A percentile compares a stretch with the other conserved stretches of the same genome.
Conservation (phyloP, 1,284 basidiomycete genomes). For the Phellinidium pouzarii region DNA sequence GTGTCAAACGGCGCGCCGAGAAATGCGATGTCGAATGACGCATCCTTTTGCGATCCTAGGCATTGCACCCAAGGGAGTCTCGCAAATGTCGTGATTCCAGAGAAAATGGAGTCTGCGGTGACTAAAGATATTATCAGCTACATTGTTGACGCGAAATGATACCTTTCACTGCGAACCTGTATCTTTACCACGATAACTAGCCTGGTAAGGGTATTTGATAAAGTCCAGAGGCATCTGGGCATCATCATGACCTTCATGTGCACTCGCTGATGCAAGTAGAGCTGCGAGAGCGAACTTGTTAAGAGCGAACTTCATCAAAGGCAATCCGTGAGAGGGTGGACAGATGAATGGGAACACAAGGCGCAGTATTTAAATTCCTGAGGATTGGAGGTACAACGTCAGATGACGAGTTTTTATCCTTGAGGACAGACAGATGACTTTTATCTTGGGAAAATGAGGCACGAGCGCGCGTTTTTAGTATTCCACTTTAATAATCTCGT, state of each 20-base stretch:
- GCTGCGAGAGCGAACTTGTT: background rate
- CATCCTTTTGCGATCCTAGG: constrained; percentile 48
- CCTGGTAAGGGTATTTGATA: constrained; percentile 56
- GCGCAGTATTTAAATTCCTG: background rate
- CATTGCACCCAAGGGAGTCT: constrained; percentile 71
- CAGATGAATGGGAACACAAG: background rate
- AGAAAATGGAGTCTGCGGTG: constrained; percentile 64
- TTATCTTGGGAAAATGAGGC: background rate
- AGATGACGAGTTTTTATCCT: background rate
- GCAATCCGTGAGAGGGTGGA: background rate
- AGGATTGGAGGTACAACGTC: background rate
- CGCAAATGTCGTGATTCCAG: constrained; percentile 70
- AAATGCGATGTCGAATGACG: constrained; percentile 68
- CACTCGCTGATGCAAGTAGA: constrained; percentile 24
- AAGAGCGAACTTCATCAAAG: constrained; percentile 7
- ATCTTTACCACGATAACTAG: constrained; percentile 44
- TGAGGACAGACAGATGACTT: background rate
- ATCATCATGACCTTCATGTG: constrained; percentile 35
- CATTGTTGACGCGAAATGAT: background rate
- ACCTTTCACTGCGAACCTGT: constrained; percentile 36
- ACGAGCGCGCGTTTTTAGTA: too few species aligned
- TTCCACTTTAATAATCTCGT: background rate
- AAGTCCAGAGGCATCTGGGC: constrained; percentile 60
- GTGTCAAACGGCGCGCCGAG: constrained; percentile 78
- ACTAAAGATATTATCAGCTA: constrained; percentile 32